phyloP scores from a whole-genome alignment of 1,284 basidiomycete species.

The Pyrrhoderma lamaoense region DNA sequence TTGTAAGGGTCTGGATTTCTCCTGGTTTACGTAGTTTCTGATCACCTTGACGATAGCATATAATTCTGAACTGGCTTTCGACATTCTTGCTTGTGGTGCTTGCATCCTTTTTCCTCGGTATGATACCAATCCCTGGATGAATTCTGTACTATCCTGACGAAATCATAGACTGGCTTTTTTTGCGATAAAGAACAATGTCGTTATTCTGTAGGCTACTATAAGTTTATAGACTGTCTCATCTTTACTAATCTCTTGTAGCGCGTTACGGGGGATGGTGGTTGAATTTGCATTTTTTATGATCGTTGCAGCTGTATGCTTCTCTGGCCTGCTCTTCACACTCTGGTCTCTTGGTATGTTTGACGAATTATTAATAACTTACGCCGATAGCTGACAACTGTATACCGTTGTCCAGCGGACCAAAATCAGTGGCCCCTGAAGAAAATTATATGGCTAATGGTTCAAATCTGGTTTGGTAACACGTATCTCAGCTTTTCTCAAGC shows the following conservation, averaged over 20 bases:
- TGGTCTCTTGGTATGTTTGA: conserved; percentile 58
- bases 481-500: conserved; percentile 65
- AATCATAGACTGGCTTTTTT: conserved; percentile 69
- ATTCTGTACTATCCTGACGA: conserved; percentile 1
- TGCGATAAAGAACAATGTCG: conserved; percentile 74
- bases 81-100: conserved; percentile 77
- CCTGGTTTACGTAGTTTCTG: neutral
- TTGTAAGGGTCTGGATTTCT: conserved; percentile 29
- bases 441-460: conserved; percentile 76
- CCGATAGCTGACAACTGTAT: conserved; percentile 8
- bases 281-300: conserved; percentile 83
- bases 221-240: neutral
- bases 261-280: conserved; percentile 48
- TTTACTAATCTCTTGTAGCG: conserved; percentile 35
- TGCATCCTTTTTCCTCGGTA: conserved; percentile 83
- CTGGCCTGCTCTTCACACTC: conserved; percentile 78
- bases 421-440: conserved; percentile 53
- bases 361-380: no score
- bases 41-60: conserved; percentile 30
- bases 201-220: conserved; percentile 58
- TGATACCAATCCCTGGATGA: conserved; percentile 5
- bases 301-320: conserved; percentile 79
- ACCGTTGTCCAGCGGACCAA: conserved; percentile 31
- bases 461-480: conserved; percentile 82
- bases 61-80: conserved; percentile 68